These are phyloP conservation scores for Kodamaea neixiangensis DNA, from an alignment of 805 yeast species.

Conservation along the genomic window DNA sequence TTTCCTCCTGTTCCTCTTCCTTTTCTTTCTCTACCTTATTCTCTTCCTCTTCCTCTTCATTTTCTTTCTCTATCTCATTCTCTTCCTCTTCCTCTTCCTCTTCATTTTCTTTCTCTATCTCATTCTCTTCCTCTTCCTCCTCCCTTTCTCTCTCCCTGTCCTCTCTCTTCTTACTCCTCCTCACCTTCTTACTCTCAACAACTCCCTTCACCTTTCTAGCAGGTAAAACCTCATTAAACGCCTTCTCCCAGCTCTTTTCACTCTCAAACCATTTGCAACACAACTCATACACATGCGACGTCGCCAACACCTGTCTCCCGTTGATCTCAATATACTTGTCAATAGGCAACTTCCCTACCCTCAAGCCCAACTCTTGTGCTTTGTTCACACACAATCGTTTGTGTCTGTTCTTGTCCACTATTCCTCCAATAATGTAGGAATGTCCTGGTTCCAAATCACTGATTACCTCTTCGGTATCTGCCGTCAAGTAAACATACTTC, in stretches of 20 bases:
- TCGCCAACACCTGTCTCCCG: slow-evolving; percentile 88
- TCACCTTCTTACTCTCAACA: slow-evolving; percentile 1
- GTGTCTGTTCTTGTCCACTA: slow-evolving; percentile 92
- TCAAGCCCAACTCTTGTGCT: slow-evolving; percentile 70
- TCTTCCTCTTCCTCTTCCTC: slow-evolving; percentile 4
- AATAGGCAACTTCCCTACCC: slow-evolving; percentile 81
- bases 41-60: slow-evolving; percentile 6
- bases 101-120: slow-evolving; percentile 5
- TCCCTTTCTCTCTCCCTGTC: too few species aligned
- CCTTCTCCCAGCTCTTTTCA: slow-evolving; percentile 74
- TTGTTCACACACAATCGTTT: slow-evolving; percentile 77
- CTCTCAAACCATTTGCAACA: slow-evolving; percentile 75
- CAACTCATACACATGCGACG: slow-evolving; percentile 92
- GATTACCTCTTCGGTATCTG: slow-evolving; percentile 78
- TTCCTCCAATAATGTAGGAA: slow-evolving; percentile 91
- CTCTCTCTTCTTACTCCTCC: not conserved
- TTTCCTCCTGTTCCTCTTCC: slow-evolving; percentile 8
- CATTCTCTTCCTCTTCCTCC: slow-evolving; percentile 7
- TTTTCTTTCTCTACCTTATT: slow-evolving; percentile 8
- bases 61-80: slow-evolving; percentile 2
- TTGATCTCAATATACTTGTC: slow-evolving; percentile 78
- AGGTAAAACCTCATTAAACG: slow-evolving; percentile 88
- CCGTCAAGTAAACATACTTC: slow-evolving; percentile 70
- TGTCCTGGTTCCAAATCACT: slow-evolving; percentile 63
- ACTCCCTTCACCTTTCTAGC: slow-evolving; percentile 55